Evolutionary conservation across 495 filamentous ascomycete species (phyloP), one percentile per base, ranked within the genome.

Genomic region (Achaetomiella virescens): DNA sequence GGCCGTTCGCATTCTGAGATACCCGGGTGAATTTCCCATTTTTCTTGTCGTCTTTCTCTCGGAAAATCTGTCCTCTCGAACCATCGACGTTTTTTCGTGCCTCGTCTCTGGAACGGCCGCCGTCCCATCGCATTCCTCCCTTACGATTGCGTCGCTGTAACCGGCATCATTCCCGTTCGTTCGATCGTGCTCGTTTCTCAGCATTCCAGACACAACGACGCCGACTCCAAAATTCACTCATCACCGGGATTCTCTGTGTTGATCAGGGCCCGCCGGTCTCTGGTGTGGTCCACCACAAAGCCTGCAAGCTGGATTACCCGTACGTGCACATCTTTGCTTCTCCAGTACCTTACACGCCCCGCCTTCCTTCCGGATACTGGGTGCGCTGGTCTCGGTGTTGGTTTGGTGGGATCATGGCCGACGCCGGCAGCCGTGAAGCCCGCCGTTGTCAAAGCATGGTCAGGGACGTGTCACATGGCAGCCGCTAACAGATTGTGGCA

Each of bases 401-500:
- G 38, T 18, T n/a, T 18, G 48, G 37, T 8, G 6, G 50, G 38
- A 15, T 1, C 2, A 21, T 31, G 31, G 25, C 29, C 22, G 33
- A 24, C 14, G 24, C 33, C 10, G 40, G 21, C 48, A 35, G 47
- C 45, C 29, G 40, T n/a, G 47, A 18, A 14, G 6, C 49, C 24
- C 24, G 15, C 21, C 48, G 14, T 21, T 24, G 27, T 11, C 50
- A 43, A 15, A 22, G 21, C 27, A 31, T 31, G 27, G 7, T 8
- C 36, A 17, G 18, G 33, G 37, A 55, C 14, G 17, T 36, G 41
- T 63, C 59, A 60, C 59, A 65, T 66, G 66, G 58, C 62, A 37
- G 45, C 56, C 36, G 49, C 73, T 74, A 68, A 75, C 63, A 58
- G 47, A 48, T 24, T 55, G 38, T 66, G 59, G 57, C 20, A 60